A percentile compares a stretch with the other conserved stretches of the same genome.
These are phyloP conservation scores for Colletotrichum liriopes DNA, from an alignment of 2,329 filamentous ascomycete genomes.

Conservation along the genomic window DNA sequence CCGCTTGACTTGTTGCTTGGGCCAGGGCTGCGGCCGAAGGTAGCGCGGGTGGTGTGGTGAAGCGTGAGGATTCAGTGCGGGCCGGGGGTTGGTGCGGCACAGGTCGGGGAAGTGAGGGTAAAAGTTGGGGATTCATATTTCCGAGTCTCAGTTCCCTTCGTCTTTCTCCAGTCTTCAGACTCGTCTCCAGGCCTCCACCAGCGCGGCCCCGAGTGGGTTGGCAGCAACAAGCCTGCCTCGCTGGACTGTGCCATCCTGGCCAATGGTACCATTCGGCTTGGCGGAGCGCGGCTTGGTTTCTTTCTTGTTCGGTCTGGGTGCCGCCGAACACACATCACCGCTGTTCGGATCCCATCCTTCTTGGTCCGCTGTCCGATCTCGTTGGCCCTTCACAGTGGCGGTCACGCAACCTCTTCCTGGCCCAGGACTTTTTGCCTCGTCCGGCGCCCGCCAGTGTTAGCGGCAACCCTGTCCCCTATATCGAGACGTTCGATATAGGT, in stretches of 20 bases:
- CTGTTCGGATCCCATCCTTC: constrained; percentile 17
- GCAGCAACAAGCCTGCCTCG: constrained; percentile 14
- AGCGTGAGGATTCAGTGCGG: not conserved
- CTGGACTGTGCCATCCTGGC: constrained; percentile 44
- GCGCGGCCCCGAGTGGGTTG: constrained; percentile 31
- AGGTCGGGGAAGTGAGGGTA: constrained; percentile 3
- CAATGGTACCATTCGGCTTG: constrained; percentile 36
- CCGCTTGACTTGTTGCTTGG: constrained; percentile 10
- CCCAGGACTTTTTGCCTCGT: not conserved
- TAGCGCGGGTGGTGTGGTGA: not conserved
- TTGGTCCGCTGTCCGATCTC: constrained; percentile 18
- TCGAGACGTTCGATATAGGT: constrained; percentile 15
- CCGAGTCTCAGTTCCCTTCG: constrained; percentile 9
- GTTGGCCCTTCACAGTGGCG: constrained; percentile 10
- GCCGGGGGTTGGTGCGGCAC: constrained; percentile 27
- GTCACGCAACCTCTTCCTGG: constrained; percentile 26
- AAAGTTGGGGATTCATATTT: constrained; percentile 25
- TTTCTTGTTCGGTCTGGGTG: constrained; percentile 47
- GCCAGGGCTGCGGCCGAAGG: constrained; percentile 11
- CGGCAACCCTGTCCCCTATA: constrained; percentile 8
- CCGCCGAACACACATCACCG: constrained; percentile 45
- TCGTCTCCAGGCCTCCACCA: constrained; percentile 36
- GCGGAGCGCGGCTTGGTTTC: constrained; percentile 22
- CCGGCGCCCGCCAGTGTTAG: constrained; percentile 18
- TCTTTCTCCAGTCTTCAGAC: constrained; percentile 38